These are phyloP conservation scores for Picocystis salinarum DNA, from an alignment of 139 green algal species.

Conservation along the genomic window DNA sequence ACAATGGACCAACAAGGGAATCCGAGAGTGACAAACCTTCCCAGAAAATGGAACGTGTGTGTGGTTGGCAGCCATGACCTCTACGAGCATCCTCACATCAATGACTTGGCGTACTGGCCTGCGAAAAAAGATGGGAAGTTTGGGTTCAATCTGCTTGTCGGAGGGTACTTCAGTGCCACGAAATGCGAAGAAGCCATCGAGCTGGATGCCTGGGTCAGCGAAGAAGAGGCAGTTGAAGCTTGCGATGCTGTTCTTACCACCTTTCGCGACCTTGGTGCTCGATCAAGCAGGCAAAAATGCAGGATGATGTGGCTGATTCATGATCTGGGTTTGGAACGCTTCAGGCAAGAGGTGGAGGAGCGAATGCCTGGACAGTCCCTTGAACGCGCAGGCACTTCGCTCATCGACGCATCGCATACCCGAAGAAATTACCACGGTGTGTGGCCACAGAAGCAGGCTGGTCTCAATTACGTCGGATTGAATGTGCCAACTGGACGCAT, in stretches of 20 bases:
- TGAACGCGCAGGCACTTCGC: background rate
- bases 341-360: conserved; percentile 39
- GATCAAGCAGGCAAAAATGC: conserved; percentile 70
- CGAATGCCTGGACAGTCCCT: conserved; percentile 42
- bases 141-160: conserved; percentile 68
- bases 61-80: conserved; percentile 67
- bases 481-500: conserved; percentile 68
- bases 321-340: conserved; percentile 29
- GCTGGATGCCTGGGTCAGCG: conserved; percentile 54
- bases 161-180: conserved; percentile 85
- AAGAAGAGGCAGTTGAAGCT: conserved; percentile 11
- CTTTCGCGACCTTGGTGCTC: conserved; percentile 63
- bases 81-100: conserved; percentile 97
- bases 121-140: conserved; percentile 17
- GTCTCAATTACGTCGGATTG: conserved; percentile 27
- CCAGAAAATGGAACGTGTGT: conserved; percentile 90
- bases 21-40: conserved; percentile 75
- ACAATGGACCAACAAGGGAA: conserved; percentile 49
- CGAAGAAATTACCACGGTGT: conserved; percentile 48
- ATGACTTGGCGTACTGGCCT: conserved; percentile 84
- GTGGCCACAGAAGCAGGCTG: conserved; percentile 75
- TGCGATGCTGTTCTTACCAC: conserved; percentile 17
- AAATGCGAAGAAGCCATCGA: conserved; percentile 74
- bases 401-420: conserved; percentile 8
- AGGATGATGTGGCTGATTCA: conserved; percentile 94